These are phyloP conservation scores for Populus alba DNA, from an alignment of 345 rosid genomes.

Conservation along the genomic window DNA sequence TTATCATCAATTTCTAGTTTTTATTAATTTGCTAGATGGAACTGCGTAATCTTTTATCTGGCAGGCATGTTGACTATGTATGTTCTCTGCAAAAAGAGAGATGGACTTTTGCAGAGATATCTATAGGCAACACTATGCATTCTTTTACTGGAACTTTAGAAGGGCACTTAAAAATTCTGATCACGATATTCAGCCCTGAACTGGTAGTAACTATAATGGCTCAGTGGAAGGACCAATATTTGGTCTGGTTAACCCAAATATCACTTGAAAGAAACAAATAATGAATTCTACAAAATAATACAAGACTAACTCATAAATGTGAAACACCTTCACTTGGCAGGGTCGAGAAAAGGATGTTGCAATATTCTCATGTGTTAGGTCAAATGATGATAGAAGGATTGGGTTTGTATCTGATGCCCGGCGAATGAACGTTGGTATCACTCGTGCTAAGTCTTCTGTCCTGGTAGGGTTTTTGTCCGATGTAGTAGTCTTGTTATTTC, in stretches of 20 bases:
- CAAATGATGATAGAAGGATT: slow-evolving; percentile 58
- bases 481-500: not conserved
- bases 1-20: not conserved
- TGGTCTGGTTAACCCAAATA: not conserved
- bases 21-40: not conserved
- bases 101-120: not conserved
- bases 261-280: not conserved
- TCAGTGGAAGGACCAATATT: not conserved
- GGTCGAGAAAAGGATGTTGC: slow-evolving; percentile 96
- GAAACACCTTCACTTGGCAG: slow-evolving; percentile 34
- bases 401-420: slow-evolving; percentile 84
- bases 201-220: not conserved
- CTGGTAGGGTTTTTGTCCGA: slow-evolving; percentile 49
- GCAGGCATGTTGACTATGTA: not conserved
- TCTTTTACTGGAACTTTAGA: not conserved
- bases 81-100: not conserved
- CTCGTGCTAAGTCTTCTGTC: slow-evolving; percentile 87
- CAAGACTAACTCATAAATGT: not conserved
- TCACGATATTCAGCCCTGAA: not conserved
- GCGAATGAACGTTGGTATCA: slow-evolving; percentile 95
- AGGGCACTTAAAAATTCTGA: not conserved
- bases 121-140: not conserved
- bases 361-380: slow-evolving; percentile 92
- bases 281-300: not conserved
- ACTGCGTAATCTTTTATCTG: not conserved